Percentiles rank a stretch among this genome's conserved stretches.
Evolutionary conservation across 1,284 basidiomycete genomes (phyloP).

Genomic region (Mycosarcoma mackinlayi): DNA sequence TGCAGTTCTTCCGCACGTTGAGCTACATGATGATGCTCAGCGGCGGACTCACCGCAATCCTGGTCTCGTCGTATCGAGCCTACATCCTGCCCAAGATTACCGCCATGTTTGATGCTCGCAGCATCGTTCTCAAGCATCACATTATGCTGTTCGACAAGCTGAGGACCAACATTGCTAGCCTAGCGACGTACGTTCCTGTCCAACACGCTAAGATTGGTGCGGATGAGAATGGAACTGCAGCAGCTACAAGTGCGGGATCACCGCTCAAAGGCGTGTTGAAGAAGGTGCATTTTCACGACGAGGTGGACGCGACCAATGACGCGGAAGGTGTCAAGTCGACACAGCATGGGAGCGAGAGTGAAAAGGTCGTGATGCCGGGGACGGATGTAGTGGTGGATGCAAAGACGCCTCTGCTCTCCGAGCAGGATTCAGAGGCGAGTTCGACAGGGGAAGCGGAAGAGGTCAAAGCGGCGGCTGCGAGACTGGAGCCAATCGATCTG

Average conservation of each 20-base stretch:
- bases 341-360: conserved; percentile 19
- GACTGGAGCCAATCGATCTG: conserved; percentile 58
- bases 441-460: conserved; percentile 11
- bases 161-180: conserved; percentile 16
- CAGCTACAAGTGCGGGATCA: conserved; percentile 1
- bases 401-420: conserved; percentile 32
- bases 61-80: conserved; percentile 54
- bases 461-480: neutral
- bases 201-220: conserved; percentile 11
- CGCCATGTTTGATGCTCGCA: conserved; percentile 54
- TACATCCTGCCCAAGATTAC: conserved; percentile 60
- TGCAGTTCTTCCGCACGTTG: conserved; percentile 59
- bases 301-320: conserved; percentile 22
- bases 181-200: conserved; percentile 36
- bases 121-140: conserved; percentile 55
- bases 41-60: conserved; percentile 55
- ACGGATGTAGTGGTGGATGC: conserved; percentile 41
- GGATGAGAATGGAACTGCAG: neutral
- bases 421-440: conserved; percentile 13
- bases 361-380: conserved; percentile 33
- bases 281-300: conserved; percentile 57
- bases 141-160: conserved; percentile 49
- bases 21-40: conserved; percentile 60
- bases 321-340: conserved; percentile 39
- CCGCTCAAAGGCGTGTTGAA: conserved; percentile 49